These are phyloP conservation scores for Tetramitus jugosus DNA, from an alignment of 208 protist species.

Conservation along the genomic window DNA sequence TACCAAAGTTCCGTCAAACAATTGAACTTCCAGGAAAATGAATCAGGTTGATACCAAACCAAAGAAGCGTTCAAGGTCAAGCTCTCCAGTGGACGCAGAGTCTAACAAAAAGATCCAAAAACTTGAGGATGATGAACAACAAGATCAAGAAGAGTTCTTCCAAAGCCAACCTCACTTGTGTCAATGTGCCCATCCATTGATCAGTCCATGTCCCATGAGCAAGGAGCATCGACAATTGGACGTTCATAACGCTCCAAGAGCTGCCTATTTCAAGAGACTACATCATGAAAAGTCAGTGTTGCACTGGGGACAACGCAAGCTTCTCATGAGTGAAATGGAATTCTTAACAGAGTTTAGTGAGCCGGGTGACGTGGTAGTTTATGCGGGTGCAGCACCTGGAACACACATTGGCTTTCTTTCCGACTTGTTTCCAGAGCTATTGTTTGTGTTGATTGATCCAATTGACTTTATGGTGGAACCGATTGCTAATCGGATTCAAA, in stretches of 20 bases:
- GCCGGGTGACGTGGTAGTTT: slow-evolving; percentile 57
- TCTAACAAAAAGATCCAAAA: too few relatives aligned
- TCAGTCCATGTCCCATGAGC: too few relatives aligned
- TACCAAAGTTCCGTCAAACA: too few relatives aligned
- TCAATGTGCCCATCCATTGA: too few relatives aligned
- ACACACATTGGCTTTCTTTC: slow-evolving; percentile 78
- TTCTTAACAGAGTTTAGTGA: slow-evolving; percentile 68
- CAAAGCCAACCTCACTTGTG: too few relatives aligned
- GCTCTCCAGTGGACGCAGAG: too few relatives aligned
- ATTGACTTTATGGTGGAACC: slow-evolving; percentile 68
- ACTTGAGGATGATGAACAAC: too few relatives aligned
- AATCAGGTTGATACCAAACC: too few relatives aligned
- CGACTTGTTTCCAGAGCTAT: slow-evolving; percentile 63
- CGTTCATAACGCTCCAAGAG: slow-evolving; percentile 11
- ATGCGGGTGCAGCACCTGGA: slow-evolving; percentile 83
- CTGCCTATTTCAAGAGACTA: slow-evolving; percentile 61
- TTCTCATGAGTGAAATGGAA: slow-evolving; percentile 86
- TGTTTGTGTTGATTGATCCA: slow-evolving; percentile 85
- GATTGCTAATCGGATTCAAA: slow-evolving; percentile 43
- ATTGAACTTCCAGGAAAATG: too few relatives aligned
- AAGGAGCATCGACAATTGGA: too few relatives aligned
- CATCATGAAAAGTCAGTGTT: slow-evolving; percentile 69
- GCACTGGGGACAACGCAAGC: slow-evolving; percentile 91
- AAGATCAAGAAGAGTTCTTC: too few relatives aligned
- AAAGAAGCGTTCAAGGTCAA: too few relatives aligned